Percentiles rank a stretch among this genome's conserved stretches.
These are phyloP conservation scores for Quercus bicolor DNA, from an alignment of 306 rosid genomes.

Conservation along the genomic window DNA sequence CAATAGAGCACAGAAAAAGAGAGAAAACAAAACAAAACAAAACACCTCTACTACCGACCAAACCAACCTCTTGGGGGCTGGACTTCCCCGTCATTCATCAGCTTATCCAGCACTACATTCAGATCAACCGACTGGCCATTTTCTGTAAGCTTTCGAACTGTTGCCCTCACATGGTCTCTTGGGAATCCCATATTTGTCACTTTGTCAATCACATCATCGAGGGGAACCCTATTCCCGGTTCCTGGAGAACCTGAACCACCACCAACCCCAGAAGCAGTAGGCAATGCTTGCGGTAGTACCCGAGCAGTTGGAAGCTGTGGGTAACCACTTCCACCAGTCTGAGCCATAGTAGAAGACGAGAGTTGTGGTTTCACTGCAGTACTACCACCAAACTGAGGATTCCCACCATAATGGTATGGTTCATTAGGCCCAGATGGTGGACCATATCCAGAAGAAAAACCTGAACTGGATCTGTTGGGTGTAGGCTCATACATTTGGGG, in stretches of 20 bases:
- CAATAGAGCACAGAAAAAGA: slow-evolving; percentile 25
- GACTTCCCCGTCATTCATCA: slow-evolving; percentile 69
- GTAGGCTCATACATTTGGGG: slow-evolving; percentile 52
- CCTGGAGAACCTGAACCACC: slow-evolving; percentile 61
- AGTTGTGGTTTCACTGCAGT: slow-evolving; percentile 48
- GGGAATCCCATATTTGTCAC: slow-evolving; percentile 86
- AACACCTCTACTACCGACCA: slow-evolving; percentile 47
- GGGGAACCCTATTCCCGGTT: slow-evolving; percentile 57
- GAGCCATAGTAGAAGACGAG: slow-evolving; percentile 39
- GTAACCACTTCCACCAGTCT: slow-evolving; percentile 67
- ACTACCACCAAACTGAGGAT: slow-evolving; percentile 51
- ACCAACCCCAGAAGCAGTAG: slow-evolving; percentile 60
- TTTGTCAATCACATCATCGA: slow-evolving; percentile 77
- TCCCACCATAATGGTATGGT: slow-evolving; percentile 59
- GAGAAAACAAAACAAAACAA: slow-evolving; percentile 15
- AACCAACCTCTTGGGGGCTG: slow-evolving; percentile 78
- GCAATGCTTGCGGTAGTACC: slow-evolving; percentile 63
- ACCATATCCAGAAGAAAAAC: slow-evolving; percentile 62
- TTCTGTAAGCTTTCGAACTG: slow-evolving; percentile 80
- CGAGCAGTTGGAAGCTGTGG: slow-evolving; percentile 85
- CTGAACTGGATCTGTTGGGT: slow-evolving; percentile 51
- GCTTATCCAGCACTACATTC: slow-evolving; percentile 80
- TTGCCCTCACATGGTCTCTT: slow-evolving; percentile 76
- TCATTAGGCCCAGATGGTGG: slow-evolving; percentile 52
- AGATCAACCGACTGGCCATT: slow-evolving; percentile 85